These are phyloP conservation scores for Pseudocercospora eumusae DNA, from an alignment of 2,329 filamentous ascomycete species.

Conservation along the genomic window DNA sequence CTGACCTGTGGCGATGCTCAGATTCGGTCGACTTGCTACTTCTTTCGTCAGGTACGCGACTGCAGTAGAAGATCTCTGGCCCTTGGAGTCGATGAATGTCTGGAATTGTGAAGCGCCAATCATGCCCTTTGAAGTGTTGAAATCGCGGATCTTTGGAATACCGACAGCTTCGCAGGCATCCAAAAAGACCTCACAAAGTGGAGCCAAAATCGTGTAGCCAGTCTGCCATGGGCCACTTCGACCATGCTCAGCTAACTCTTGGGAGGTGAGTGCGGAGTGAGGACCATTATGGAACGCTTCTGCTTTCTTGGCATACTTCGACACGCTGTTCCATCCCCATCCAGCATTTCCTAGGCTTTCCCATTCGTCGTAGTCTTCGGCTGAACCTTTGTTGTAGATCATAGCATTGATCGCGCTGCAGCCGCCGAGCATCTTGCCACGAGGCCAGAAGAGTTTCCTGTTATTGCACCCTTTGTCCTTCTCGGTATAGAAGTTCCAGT, in stretches of 20 bases:
- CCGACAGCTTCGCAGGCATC: slow-evolving; percentile 28
- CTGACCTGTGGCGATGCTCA: slow-evolving; percentile 27
- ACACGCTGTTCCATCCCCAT: slow-evolving; percentile 16
- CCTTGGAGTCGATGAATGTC: slow-evolving; percentile 29
- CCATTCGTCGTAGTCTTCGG: slow-evolving; percentile 24
- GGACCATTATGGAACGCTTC: slow-evolving; percentile 15
- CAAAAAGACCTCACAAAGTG: slow-evolving; percentile 22
- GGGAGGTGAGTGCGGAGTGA: slow-evolving; percentile 6
- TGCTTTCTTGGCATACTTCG: slow-evolving; percentile 17
- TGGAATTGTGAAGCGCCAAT: slow-evolving; percentile 25
- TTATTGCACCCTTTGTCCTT: slow-evolving; percentile 20
- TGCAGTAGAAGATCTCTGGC: slow-evolving; percentile 27
- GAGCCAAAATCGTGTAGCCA: slow-evolving; percentile 18
- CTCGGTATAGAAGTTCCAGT: slow-evolving; percentile 22
- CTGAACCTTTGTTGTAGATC: slow-evolving; percentile 25
- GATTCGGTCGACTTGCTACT: slow-evolving; percentile 26
- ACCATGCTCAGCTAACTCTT: slow-evolving; percentile 21
- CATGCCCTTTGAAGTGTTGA: slow-evolving; percentile 27
- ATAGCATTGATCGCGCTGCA: slow-evolving; percentile 24
- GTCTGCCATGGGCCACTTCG: slow-evolving; percentile 25
- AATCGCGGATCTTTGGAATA: slow-evolving; percentile 24
- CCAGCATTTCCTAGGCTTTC: slow-evolving; percentile 18
- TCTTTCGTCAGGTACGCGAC: slow-evolving; percentile 27
- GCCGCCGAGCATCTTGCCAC: slow-evolving; percentile 22
- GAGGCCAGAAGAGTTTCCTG: slow-evolving; percentile 16